phyloP scores from a whole-genome alignment of 768 basidiomycete genomes.

The Kwoniella sp. region DNA sequence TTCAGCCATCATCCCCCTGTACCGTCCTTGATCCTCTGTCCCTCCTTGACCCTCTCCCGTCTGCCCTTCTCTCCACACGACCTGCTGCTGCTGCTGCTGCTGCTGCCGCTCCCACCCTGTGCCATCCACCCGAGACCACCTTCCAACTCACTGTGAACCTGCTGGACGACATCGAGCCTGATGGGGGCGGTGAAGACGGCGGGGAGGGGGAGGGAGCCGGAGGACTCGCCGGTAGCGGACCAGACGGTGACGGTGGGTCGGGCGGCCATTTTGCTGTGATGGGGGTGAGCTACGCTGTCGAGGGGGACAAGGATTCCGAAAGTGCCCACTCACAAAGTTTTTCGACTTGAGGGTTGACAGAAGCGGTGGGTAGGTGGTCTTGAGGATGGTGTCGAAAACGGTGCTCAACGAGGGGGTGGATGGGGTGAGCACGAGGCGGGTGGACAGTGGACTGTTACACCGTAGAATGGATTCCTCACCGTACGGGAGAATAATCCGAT shows the following conservation, averaged over 20 bases:
- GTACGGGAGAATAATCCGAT: too few species aligned
- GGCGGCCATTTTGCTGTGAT: slow-evolving; percentile 65
- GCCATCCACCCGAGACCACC: too few species aligned
- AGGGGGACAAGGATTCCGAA: too few species aligned
- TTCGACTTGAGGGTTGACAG: slow-evolving; percentile 23
- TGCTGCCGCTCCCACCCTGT: too few species aligned
- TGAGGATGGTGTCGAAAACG: too few species aligned
- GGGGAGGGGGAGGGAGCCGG: slow-evolving; percentile 83
- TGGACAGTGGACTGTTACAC: too few species aligned
- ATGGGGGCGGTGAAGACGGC: slow-evolving; percentile 97
- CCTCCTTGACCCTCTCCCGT: background rate
- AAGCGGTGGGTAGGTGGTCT: too few species aligned
- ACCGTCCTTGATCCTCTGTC: background rate
- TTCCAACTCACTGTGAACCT: slow-evolving; percentile 84
- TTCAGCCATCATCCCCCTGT: background rate
- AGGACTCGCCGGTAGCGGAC: slow-evolving; percentile 73
- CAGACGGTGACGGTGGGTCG: slow-evolving; percentile 86
- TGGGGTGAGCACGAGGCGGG: too few species aligned
- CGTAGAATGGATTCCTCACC: too few species aligned
- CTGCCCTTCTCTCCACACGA: background rate
- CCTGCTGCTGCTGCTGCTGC: background rate
- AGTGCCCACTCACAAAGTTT: too few species aligned
- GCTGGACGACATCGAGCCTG: slow-evolving; percentile 94
- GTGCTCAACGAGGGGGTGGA: too few species aligned
- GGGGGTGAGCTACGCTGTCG: too few species aligned